Evolutionary conservation across 2,329 filamentous ascomycete genomes (phyloP).

Genomic region (Fusarium acutatum): DNA sequence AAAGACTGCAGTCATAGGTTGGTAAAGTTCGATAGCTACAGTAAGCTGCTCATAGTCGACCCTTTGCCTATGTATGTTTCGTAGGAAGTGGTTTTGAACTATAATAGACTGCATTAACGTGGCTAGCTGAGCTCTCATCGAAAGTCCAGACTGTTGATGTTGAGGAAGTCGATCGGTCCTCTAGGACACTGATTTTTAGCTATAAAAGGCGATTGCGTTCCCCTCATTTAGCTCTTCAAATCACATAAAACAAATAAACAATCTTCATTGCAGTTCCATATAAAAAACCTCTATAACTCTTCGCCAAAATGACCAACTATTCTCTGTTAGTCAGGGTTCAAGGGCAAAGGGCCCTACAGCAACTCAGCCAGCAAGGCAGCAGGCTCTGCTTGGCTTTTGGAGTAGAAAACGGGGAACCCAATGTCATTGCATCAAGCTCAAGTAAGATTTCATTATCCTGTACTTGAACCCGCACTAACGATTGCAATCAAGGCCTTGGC

Average conservation of each 20-base stretch:
- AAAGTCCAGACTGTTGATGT: background rate
- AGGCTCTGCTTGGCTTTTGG: background rate
- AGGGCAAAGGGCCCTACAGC: rapidly evolving
- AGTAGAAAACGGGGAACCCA: rapidly evolving
- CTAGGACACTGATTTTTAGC: rapidly evolving
- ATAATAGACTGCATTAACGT: background rate
- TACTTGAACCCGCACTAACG: rapidly evolving
- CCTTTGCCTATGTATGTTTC: background rate
- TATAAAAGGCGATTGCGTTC: background rate
- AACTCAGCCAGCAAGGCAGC: rapidly evolving
- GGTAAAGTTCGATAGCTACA: background rate
- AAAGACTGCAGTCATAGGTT: background rate
- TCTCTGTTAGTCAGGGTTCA: rapidly evolving
- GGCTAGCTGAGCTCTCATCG: background rate
- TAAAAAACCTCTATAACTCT: rapidly evolving
- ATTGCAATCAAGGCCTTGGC: rapidly evolving
- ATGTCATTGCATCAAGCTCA: rapidly evolving
- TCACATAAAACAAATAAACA: rapidly evolving
- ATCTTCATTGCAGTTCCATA: rapidly evolving
- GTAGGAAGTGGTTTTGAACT: background rate
- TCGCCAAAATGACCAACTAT: background rate
- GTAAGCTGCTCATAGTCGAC: background rate
- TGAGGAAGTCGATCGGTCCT: too few relatives aligned
- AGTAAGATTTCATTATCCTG: rapidly evolving
- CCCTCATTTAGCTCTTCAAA: rapidly evolving